Percentiles rank a stretch among this genome's conserved stretches.
phyloP scores from a whole-genome alignment of 768 basidiomycete species.

The Dioszegia hungarica region DNA sequence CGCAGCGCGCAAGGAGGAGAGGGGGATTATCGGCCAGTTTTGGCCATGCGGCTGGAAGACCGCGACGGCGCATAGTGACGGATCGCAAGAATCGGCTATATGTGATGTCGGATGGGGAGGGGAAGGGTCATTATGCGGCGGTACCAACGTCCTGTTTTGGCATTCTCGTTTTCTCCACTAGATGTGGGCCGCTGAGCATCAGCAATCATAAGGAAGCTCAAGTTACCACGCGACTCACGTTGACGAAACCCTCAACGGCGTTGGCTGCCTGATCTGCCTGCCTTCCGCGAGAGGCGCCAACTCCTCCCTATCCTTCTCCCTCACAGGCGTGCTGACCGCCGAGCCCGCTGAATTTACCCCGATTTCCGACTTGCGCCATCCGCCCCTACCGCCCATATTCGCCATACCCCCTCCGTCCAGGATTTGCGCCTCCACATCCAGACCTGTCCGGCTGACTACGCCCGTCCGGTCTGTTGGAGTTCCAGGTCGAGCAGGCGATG shows the following conservation, averaged over 20 bases:
- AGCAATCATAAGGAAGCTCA: too few relatives aligned
- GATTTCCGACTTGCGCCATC: conserved; percentile 11
- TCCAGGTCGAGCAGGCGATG: conserved; percentile 24
- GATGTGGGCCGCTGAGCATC: too few relatives aligned
- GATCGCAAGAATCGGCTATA: too few relatives aligned
- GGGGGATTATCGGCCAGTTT: too few relatives aligned
- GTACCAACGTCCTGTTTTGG: too few relatives aligned
- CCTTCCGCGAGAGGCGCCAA: background rate
- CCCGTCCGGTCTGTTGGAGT: conserved; percentile 44
- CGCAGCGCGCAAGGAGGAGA: too few relatives aligned
- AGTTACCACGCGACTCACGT: too few relatives aligned
- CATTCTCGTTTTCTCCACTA: too few relatives aligned
- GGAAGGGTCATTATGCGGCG: too few relatives aligned
- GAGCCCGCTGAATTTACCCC: conserved; percentile 2
- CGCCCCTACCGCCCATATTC: conserved; percentile 32
- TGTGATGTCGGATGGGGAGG: too few relatives aligned
- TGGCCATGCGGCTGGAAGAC: too few relatives aligned
- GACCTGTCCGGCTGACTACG: conserved; percentile 34
- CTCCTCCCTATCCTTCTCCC: background rate
- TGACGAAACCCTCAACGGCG: conserved; percentile 18
- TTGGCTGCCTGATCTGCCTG: conserved; percentile 11
- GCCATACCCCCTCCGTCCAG: conserved; percentile 49
- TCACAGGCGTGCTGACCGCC: background rate
- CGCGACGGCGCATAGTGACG: too few relatives aligned
- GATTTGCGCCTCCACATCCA: conserved; percentile 49